A percentile compares a stretch with the other conserved stretches of the same genome.
These are phyloP conservation scores for Euryodendron excelsum DNA, from an alignment of 148 eudicot genomes.

Conservation along the genomic window DNA sequence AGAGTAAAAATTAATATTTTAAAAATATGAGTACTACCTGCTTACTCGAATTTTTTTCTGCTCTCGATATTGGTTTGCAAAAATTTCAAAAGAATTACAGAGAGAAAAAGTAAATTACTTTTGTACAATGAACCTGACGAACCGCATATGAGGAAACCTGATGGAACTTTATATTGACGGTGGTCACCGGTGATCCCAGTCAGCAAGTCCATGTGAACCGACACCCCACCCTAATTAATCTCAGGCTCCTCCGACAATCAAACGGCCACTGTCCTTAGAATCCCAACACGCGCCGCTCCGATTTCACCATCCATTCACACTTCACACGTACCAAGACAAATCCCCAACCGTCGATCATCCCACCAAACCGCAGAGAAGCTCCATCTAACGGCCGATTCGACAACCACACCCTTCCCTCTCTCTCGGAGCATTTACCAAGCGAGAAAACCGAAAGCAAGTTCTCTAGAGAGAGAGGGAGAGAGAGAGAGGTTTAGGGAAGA, in stretches of 20 bases:
- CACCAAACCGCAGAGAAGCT: background rate
- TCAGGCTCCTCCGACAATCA: background rate
- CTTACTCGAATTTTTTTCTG: too few species aligned
- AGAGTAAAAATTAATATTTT: too few species aligned
- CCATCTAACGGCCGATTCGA: background rate
- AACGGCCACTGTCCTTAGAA: conserved; percentile 7
- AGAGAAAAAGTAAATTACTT: too few species aligned
- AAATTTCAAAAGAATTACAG: too few species aligned
- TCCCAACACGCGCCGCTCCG: background rate
- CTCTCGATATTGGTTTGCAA: too few species aligned
- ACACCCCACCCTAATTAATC: too few species aligned
- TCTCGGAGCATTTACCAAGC: background rate
- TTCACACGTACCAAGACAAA: conserved; percentile 1
- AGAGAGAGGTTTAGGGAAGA: background rate
- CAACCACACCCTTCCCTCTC: background rate
- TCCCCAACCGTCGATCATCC: background rate
- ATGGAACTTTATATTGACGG: too few species aligned
- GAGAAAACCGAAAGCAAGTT: background rate
- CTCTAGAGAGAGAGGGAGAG: background rate
- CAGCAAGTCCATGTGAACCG: too few species aligned
- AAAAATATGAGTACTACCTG: too few species aligned
- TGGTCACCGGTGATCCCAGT: too few species aligned
- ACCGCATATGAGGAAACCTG: too few species aligned
- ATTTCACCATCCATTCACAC: background rate
- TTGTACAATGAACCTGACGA: too few species aligned